A percentile compares a stretch with the other conserved stretches of the same genome.
Evolutionary conservation across 495 filamentous ascomycete species (phyloP).

Genomic region (Sporormia fimetaria): DNA sequence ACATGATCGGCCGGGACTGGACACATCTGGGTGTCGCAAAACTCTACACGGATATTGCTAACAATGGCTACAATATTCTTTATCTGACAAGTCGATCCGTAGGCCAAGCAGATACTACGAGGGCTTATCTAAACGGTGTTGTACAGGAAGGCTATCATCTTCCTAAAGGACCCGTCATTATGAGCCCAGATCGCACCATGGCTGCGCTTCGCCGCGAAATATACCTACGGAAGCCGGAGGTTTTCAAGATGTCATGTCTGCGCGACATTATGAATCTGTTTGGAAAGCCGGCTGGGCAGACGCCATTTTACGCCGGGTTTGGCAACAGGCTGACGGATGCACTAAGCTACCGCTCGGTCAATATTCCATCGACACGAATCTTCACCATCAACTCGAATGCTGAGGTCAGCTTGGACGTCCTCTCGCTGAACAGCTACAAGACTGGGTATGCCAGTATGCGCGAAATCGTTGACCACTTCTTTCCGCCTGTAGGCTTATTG

Average conservation of each 20-base stretch:
- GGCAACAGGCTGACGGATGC: constrained; percentile 95
- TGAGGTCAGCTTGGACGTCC: constrained; percentile 83
- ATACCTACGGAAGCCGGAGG: constrained; percentile 90
- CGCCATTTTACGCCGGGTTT: constrained; percentile 92
- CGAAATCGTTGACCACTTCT: constrained; percentile 94
- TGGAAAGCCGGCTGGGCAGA: constrained; percentile 33
- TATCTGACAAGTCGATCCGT: constrained; percentile 92
- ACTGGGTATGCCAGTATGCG: constrained; percentile 95
- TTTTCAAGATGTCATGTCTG: constrained; percentile 98
- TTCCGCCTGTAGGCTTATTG: constrained; percentile 46
- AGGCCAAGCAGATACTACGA: constrained; percentile 83
- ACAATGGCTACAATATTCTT: constrained; percentile 97
- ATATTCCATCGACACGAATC: constrained; percentile 84
- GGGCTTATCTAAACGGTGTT: constrained; percentile 83
- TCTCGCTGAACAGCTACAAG: constrained; percentile 88
- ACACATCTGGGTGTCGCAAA: constrained; percentile 95
- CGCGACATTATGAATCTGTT: constrained; percentile 88
- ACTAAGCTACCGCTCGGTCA: constrained; percentile 88
- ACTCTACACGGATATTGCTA: constrained; percentile 87
- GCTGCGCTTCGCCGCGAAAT: constrained; percentile 89
- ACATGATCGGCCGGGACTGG: constrained; percentile 97
- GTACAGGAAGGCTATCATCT: constrained; percentile 76
- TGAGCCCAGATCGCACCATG: constrained; percentile 90
- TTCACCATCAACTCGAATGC: constrained; percentile 99
- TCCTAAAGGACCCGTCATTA: constrained; percentile 83